Conservation (phyloP, 768 basidiomycete genomes). For the Agaricus subrufescens region DNA sequence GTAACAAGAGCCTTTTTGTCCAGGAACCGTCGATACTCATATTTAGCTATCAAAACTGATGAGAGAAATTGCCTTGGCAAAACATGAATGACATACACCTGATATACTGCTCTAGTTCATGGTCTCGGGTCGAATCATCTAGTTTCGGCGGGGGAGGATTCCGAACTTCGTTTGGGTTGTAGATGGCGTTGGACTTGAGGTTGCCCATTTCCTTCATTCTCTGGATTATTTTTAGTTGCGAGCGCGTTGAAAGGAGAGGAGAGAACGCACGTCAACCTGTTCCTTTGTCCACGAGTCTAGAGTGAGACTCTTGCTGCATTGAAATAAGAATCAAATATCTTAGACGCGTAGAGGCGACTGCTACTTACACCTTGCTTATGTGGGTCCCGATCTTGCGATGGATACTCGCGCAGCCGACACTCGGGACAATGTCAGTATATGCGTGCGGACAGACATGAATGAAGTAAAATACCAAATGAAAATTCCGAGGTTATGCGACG, state of each 20-base stretch:
- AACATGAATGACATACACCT: conserved; percentile 48
- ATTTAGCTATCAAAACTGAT: conserved; percentile 52
- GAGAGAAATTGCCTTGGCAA: neutral
- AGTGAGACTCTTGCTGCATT: conserved; percentile 77
- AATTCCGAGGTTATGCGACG: conserved; percentile 82
- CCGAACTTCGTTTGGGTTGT: conserved; percentile 79
- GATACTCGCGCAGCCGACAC: conserved; percentile 83
- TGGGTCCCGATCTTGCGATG: conserved; percentile 96
- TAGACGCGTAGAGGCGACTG: neutral
- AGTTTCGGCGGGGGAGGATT: conserved; percentile 81
- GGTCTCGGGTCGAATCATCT: conserved; percentile 76
- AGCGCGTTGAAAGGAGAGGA: conserved; percentile 7
- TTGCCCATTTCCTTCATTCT: conserved; percentile 82
- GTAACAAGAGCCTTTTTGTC: conserved; percentile 42
- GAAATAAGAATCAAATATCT: neutral
- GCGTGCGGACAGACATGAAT: neutral
- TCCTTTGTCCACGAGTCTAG: conserved; percentile 87
- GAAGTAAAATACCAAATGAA: conserved; percentile 67
- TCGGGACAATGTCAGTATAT: conserved; percentile 21
- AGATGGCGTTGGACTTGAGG: conserved; percentile 68
- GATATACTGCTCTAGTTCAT: conserved; percentile 89
- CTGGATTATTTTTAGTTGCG: conserved; percentile 30
- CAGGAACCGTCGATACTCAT: conserved; percentile 70
- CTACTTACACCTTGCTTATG: conserved; percentile 82
- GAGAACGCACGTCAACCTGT: conserved; percentile 69